phyloP scores from a whole-genome alignment of 371 early-diverging fungal genomes.

The Cokeromyces recurvatus region DNA sequence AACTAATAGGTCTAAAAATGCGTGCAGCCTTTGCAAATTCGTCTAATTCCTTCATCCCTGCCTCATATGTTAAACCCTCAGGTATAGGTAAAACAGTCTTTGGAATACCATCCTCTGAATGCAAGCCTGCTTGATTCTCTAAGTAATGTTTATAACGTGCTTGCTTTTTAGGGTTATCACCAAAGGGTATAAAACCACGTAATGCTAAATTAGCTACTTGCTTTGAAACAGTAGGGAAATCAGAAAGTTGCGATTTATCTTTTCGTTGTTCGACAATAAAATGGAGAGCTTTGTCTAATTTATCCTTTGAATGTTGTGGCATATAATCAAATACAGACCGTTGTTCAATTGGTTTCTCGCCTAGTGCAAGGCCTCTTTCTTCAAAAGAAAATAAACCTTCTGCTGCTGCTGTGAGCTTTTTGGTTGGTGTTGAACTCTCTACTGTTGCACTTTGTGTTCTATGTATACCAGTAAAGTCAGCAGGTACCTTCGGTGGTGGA shows the following conservation, averaged over 20 bases:
- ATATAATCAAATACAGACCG: constrained; percentile 79
- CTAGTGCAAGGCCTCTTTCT: constrained; percentile 60
- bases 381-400: constrained; percentile 50
- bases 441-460: background rate
- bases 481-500: constrained; percentile 54
- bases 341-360: constrained; percentile 66
- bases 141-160: constrained; percentile 71
- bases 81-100: constrained; percentile 34
- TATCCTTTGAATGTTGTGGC: constrained; percentile 59
- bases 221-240: constrained; percentile 58
- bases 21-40: constrained; percentile 84
- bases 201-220: constrained; percentile 68
- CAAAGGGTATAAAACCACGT: constrained; percentile 86
- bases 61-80: constrained; percentile 49
- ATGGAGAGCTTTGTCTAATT: constrained; percentile 54
- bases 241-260: constrained; percentile 28
- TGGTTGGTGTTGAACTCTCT: no score
- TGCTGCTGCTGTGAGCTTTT: background rate
- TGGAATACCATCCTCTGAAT: constrained; percentile 28
- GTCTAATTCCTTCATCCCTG: constrained; percentile 61
- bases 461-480: constrained; percentile 49
- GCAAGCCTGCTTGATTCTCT: constrained; percentile 57
- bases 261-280: constrained; percentile 20
- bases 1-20: constrained; percentile 73
- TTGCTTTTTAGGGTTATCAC: constrained; percentile 70